Evolutionary conservation across 2,329 filamentous ascomycete genomes (phyloP).

Genomic region (Aspergillus amoenus): DNA sequence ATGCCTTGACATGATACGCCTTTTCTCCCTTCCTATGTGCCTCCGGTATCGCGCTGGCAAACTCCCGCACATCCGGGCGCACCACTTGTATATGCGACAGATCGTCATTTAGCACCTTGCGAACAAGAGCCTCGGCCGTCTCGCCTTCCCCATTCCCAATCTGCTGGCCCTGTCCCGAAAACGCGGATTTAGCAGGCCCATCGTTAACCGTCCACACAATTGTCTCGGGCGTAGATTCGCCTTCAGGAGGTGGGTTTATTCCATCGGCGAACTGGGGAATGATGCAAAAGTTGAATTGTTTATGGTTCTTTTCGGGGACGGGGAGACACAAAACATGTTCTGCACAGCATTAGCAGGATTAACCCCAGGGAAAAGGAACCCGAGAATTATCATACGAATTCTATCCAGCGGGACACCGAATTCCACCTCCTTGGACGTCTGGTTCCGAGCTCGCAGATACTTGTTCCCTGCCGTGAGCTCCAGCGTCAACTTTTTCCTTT

Average conservation of each 20-base stretch:
- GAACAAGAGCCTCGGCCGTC: conserved; percentile 46
- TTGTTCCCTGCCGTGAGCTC: conserved; percentile 50
- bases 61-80: conserved; percentile 56
- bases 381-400: conserved; percentile 42
- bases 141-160: conserved; percentile 46
- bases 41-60: conserved; percentile 60
- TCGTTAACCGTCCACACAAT: conserved; percentile 63
- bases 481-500: conserved; percentile 63
- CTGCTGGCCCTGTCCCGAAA: conserved; percentile 43
- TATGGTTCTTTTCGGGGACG: conserved; percentile 63
- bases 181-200: conserved; percentile 48
- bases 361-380: background rate
- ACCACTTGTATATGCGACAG: conserved; percentile 50
- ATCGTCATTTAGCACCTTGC: conserved; percentile 49
- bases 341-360: conserved; percentile 18
- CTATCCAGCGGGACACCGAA: conserved; percentile 52
- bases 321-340: conserved; percentile 62
- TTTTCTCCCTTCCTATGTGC: conserved; percentile 63
- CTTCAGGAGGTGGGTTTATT: conserved; percentile 46
- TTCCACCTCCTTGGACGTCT: conserved; percentile 53
- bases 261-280: conserved; percentile 55
- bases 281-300: conserved; percentile 63
- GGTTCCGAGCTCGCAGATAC: conserved; percentile 51
- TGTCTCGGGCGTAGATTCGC: conserved; percentile 48
- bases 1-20: conserved; percentile 64